Conservation (phyloP, 1,284 basidiomycete species). For the Lentinula novae-zelandiae region DNA sequence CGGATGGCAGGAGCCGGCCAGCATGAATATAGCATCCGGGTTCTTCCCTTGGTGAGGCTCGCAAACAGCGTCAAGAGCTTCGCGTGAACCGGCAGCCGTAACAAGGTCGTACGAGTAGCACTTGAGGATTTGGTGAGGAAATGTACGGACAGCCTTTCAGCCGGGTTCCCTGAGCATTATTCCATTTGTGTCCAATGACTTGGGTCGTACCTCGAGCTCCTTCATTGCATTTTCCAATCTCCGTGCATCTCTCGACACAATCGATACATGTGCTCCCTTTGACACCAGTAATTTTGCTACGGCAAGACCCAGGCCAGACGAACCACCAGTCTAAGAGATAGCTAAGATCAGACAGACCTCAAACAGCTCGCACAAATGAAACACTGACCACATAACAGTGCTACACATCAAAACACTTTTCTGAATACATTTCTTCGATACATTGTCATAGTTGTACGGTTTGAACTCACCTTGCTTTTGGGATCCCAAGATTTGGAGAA, state of each 20-base stretch:
- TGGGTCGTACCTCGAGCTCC: constrained; percentile 54
- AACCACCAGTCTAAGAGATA: constrained; percentile 72
- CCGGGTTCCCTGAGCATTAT: not conserved
- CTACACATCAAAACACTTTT: not conserved
- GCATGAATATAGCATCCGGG: constrained; percentile 77
- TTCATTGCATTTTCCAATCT: constrained; percentile 58
- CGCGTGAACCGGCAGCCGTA: constrained; percentile 42
- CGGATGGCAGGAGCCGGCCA: constrained; percentile 70
- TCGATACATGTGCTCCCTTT: constrained; percentile 76
- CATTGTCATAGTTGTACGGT: not conserved
- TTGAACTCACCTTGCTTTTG: constrained; percentile 32
- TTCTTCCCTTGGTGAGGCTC: constrained; percentile 46
- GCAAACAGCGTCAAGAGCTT: constrained; percentile 62
- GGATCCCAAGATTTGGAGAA: constrained; percentile 41
- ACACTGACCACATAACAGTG: constrained; percentile 4
- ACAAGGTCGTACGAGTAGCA: constrained; percentile 64
- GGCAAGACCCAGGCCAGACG: constrained; percentile 73
- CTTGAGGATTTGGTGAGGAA: constrained; percentile 52
- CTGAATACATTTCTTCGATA: not conserved
- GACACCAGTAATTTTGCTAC: constrained; percentile 68
- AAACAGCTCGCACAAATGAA: not conserved
- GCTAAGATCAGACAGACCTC: constrained; percentile 30
- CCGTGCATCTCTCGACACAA: constrained; percentile 69
- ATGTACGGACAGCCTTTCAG: constrained; percentile 31
- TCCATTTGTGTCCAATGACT: not conserved